These are phyloP conservation scores for Solanum pinnatisectum DNA, from an alignment of 257 asterid species.

Conservation along the genomic window DNA sequence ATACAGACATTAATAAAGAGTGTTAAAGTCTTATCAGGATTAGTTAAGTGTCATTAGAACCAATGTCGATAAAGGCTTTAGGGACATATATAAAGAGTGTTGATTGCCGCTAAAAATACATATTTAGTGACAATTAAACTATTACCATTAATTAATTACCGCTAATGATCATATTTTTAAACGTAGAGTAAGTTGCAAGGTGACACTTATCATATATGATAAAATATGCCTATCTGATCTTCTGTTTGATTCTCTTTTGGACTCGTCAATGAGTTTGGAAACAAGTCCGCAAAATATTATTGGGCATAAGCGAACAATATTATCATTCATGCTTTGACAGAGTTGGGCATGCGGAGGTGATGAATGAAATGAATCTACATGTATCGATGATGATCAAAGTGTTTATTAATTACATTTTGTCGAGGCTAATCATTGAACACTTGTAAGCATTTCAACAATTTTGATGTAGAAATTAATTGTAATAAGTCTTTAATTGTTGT, in stretches of 20 bases:
- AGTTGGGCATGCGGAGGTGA: not conserved
- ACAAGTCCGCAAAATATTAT: not conserved
- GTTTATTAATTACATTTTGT: not conserved
- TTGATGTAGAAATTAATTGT: not conserved
- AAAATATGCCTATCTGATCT: not conserved
- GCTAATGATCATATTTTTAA: too few relatives aligned
- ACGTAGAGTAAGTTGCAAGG: not conserved
- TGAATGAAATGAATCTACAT: not conserved
- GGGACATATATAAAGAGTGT: too few relatives aligned
- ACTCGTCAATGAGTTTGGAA: not conserved
- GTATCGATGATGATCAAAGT: not conserved
- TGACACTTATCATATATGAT: not conserved
- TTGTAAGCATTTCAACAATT: not conserved
- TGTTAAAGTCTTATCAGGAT: too few relatives aligned
- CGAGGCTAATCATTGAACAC: not conserved
- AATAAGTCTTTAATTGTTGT: not conserved
- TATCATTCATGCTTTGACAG: not conserved
- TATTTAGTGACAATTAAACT: too few relatives aligned
- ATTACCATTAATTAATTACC: too few relatives aligned
- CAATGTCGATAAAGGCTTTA: too few relatives aligned
- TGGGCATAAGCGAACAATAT: not conserved
- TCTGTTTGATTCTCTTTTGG: not conserved
- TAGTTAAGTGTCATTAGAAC: too few relatives aligned
- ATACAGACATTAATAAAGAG: too few relatives aligned
- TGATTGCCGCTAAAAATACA: too few relatives aligned